Evolutionary conservation across 768 basidiomycete genomes (phyloP).

Genomic region (Xerocomus spinulosus): DNA sequence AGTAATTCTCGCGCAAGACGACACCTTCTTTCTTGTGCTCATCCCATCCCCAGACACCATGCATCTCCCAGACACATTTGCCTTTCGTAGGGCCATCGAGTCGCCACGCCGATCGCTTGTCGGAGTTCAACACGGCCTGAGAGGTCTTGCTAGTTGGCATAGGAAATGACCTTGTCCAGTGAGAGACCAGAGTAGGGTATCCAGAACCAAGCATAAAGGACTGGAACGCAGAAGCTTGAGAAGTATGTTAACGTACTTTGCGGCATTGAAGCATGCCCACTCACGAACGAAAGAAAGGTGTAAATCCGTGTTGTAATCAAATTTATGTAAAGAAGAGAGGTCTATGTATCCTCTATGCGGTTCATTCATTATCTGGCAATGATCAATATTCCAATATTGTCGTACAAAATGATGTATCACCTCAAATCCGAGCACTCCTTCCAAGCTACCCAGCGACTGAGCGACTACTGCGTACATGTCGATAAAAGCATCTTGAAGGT

Average conservation of each 20-base stretch:
- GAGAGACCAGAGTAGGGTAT: slow-evolving; percentile 69
- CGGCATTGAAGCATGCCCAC: slow-evolving; percentile 26
- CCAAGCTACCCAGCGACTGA: slow-evolving; percentile 63
- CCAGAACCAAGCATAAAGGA: slow-evolving; percentile 93
- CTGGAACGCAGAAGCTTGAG: slow-evolving; percentile 72
- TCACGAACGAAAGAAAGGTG: slow-evolving; percentile 76
- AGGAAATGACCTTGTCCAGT: slow-evolving; percentile 85
- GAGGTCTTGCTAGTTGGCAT: slow-evolving; percentile 71
- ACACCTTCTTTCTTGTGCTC: slow-evolving; percentile 58
- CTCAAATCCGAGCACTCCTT: slow-evolving; percentile 86
- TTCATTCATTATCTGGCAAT: slow-evolving; percentile 80
- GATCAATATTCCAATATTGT: slow-evolving; percentile 2
- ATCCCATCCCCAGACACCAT: slow-evolving; percentile 94
- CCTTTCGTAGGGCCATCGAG: slow-evolving; percentile 68
- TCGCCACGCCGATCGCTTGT: slow-evolving; percentile 62
- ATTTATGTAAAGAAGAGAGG: slow-evolving; percentile 73
- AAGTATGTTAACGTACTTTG: background rate
- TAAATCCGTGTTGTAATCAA: slow-evolving; percentile 93
- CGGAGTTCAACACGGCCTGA: slow-evolving; percentile 54
- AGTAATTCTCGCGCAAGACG: slow-evolving; percentile 81
- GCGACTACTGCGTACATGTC: slow-evolving; percentile 70
- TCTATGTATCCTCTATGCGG: slow-evolving; percentile 92
- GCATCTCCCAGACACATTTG: slow-evolving; percentile 82
- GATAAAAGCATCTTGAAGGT: slow-evolving; percentile 78
- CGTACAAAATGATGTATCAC: slow-evolving; percentile 34